Conservation (phyloP, 179 eudicot genomes). For the Actinidia arguta region DNA sequence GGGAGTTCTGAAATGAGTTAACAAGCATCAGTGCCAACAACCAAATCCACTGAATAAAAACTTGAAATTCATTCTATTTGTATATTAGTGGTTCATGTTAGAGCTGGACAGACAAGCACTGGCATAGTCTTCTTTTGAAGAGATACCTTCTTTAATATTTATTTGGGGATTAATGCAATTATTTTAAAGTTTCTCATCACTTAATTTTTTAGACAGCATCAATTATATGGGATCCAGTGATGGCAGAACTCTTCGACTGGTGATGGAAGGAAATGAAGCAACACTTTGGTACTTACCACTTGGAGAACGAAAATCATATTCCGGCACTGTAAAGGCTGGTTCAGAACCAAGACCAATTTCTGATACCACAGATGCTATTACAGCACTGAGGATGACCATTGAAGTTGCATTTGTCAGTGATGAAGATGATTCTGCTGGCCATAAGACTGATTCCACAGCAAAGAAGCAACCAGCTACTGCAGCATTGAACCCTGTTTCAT, state of each 20-base stretch:
- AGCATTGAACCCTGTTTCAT: conserved; percentile 81
- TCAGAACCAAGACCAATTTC: conserved; percentile 96
- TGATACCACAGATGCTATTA: conserved; percentile 92
- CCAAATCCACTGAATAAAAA: conserved; percentile 5
- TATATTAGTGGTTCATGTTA: neutral
- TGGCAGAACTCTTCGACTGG: neutral
- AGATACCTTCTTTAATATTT: neutral
- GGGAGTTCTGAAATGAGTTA: conserved; percentile 84
- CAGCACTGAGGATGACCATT: conserved; percentile 97
- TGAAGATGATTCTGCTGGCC: conserved; percentile 87
- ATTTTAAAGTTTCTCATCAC: neutral
- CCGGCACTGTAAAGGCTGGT: conserved; percentile 93
- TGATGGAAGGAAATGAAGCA: conserved; percentile 9
- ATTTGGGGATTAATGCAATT: neutral
- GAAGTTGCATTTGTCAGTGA: conserved; percentile 94
- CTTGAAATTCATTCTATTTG: neutral
- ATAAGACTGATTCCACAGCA: conserved; percentile 93
- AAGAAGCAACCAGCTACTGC: conserved; percentile 98
- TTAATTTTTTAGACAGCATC: neutral
- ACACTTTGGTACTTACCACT: conserved; percentile 56
- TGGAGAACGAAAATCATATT: conserved; percentile 91
- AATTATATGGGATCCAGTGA: neutral
- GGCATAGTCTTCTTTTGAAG: neutral
- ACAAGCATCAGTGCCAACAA: conserved; percentile 27
- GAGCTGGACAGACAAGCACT: neutral